Conservation (phyloP, 2,329 filamentous ascomycete genomes). For the Dactylonectria estremocensis region DNA sequence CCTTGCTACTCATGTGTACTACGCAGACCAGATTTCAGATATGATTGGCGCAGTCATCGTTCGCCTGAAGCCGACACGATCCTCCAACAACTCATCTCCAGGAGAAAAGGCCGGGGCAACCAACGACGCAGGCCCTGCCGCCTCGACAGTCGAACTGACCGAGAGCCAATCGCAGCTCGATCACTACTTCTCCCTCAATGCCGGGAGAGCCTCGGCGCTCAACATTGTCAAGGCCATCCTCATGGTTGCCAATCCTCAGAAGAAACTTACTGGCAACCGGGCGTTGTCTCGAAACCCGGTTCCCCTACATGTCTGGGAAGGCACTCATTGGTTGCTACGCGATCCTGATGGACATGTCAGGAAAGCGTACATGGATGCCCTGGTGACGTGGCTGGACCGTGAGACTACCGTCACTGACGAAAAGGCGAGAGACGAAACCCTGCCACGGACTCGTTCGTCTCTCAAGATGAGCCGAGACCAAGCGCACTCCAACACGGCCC, state of each 20-base stretch:
- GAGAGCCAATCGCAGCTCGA: constrained; percentile 65
- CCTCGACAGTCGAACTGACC: constrained; percentile 57
- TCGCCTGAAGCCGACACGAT: constrained; percentile 78
- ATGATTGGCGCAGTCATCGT: constrained; percentile 88
- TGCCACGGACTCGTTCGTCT: constrained; percentile 62
- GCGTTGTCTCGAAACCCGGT: constrained; percentile 82
- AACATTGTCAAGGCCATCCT: constrained; percentile 87
- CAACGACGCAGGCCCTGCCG: constrained; percentile 53
- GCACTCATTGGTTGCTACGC: constrained; percentile 92
- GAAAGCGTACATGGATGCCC: constrained; percentile 86
- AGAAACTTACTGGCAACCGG: constrained; percentile 70
- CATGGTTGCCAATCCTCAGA: constrained; percentile 81
- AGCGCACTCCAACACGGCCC: constrained; percentile 58
- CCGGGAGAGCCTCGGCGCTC: constrained; percentile 77
- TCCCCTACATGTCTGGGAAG: constrained; percentile 90
- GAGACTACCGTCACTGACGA: constrained; percentile 81
- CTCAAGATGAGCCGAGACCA: constrained; percentile 60
- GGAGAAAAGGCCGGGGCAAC: constrained; percentile 63
- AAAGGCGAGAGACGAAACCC: constrained; percentile 70
- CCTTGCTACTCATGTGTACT: constrained; percentile 95
- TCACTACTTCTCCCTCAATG: constrained; percentile 67
- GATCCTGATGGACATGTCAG: constrained; percentile 85
- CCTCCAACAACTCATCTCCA: constrained; percentile 59
- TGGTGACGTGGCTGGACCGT: constrained; percentile 87
- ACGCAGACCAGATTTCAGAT: constrained; percentile 94